Conservation (phyloP, 495 filamentous ascomycete genomes). For the Xylaria acuta region DNA sequence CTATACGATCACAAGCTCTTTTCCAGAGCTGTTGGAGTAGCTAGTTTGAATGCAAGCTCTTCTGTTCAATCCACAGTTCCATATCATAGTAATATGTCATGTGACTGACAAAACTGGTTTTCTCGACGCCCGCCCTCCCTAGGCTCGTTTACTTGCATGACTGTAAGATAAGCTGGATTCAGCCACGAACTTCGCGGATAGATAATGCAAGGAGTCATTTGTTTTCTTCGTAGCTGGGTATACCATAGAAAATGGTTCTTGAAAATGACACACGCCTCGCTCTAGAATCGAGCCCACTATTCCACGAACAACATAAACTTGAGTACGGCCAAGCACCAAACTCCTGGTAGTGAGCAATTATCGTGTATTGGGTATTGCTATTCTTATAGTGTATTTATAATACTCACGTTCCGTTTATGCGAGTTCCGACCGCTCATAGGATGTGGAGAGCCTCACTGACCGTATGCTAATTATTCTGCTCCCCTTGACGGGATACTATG, state of each 20-base stretch:
- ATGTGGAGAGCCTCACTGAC: not conserved
- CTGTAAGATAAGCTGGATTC: not conserved
- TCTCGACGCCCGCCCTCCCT: not conserved
- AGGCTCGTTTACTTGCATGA: not conserved
- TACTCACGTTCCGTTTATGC: not conserved
- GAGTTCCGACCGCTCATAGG: not conserved
- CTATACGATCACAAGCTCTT: no score
- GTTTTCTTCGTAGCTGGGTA: no score
- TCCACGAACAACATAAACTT: not conserved
- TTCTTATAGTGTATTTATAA: not conserved
- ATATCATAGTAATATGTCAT: conserved; percentile 1
- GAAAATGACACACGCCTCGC: not conserved
- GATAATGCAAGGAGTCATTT: no score
- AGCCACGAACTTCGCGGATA: not conserved
- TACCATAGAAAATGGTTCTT: no score
- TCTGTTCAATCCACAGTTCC: no score
- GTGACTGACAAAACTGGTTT: not conserved
- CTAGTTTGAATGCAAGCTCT: no score
- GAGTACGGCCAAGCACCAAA: not conserved
- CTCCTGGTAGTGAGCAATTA: not conserved
- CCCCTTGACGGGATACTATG: conserved; percentile 1
- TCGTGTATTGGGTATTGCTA: conserved; percentile 23
- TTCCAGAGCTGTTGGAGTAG: no score
- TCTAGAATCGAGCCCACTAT: not conserved
- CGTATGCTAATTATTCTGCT: not conserved